Base-by-base conservation (phyloP, 139 green algal species). In the Pedinophyceae sp. region DNA sequence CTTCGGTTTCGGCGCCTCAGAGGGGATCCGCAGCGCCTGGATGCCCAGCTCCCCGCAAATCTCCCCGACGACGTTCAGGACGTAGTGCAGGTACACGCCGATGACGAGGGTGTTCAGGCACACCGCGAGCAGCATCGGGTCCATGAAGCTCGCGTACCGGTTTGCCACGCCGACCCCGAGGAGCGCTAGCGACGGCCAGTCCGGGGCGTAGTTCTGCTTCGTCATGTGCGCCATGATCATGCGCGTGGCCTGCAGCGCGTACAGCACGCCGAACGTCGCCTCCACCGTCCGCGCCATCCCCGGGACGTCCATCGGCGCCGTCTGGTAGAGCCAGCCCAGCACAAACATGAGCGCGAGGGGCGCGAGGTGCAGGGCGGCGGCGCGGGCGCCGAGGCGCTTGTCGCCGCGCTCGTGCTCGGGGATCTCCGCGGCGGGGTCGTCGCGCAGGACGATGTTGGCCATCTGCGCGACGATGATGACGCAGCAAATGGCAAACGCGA, bases 171-270 rank as follows among this genome's bases (percentile, higher is more conserved):
- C 45, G 16, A 22, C 43, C 19, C 34, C 20, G 1, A 17, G 23
- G 15, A 30, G 7, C 2, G 26, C 20, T 5, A 13, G 26, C 3
- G 23, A 29, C 1, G 67, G 62, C 16, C 46, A 55, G 39, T 27
- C 28, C 22, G 83, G 45, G 24, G 49, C 7, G 27, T 90, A 86
- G 2, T 77, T 69, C 68, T 88, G 77, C 70, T 93, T 93, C 65
- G 67, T 61, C 85, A 94, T 94, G 72, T 94, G 85, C 5, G 74
- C 76, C 65, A 94, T 78, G 58, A 94, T 93, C 0, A 94, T 57
- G 52, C 80, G 72, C 18, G 78, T 84, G 3, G 82, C 73, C 60
- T 69, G 55, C 46, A 68, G 48, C 24, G 68, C 64, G 48, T 67
- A 77, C 10, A 58, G 30, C 15, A 73, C 34, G 24, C 71, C 71